Conservation (phyloP, 805 yeast species). For the Metschnikowia matae region DNA sequence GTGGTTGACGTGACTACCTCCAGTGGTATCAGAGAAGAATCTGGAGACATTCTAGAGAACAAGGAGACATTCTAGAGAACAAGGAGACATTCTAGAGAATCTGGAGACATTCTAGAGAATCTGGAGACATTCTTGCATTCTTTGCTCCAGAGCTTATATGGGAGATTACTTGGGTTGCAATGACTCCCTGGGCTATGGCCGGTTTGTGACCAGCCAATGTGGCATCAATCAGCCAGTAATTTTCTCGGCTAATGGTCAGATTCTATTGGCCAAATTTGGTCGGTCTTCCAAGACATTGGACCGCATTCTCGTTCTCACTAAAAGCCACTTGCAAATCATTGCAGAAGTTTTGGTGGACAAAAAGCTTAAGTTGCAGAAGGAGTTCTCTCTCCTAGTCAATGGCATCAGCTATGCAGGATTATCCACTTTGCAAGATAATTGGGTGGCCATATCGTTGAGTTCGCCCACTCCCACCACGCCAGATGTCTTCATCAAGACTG, state of each 20-base stretch:
- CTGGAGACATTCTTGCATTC: too few relatives aligned
- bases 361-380: constrained; percentile 53
- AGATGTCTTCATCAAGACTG: constrained; percentile 75
- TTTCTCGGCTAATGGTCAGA: constrained; percentile 81
- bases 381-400: constrained; percentile 56
- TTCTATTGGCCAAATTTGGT: constrained; percentile 82
- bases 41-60: too few relatives aligned
- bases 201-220: constrained; percentile 62
- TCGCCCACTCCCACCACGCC: constrained; percentile 52
- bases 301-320: constrained; percentile 68
- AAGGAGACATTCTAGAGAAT: too few relatives aligned
- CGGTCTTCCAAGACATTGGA: constrained; percentile 79
- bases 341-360: constrained; percentile 67
- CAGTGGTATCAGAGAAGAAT: constrained; percentile 90
- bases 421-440: constrained; percentile 82
- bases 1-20: constrained; percentile 46
- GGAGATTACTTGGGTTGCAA: constrained; percentile 94
- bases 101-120: too few relatives aligned
- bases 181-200: constrained; percentile 65
- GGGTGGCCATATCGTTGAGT: constrained; percentile 69
- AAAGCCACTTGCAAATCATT: constrained; percentile 58
- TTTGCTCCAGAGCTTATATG: constrained; percentile 84
- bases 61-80: too few relatives aligned
- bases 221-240: constrained; percentile 68
- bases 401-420: constrained; percentile 61